Base-by-base conservation (phyloP, 208 protist species). In the Trypanosoma caninum region DNA sequence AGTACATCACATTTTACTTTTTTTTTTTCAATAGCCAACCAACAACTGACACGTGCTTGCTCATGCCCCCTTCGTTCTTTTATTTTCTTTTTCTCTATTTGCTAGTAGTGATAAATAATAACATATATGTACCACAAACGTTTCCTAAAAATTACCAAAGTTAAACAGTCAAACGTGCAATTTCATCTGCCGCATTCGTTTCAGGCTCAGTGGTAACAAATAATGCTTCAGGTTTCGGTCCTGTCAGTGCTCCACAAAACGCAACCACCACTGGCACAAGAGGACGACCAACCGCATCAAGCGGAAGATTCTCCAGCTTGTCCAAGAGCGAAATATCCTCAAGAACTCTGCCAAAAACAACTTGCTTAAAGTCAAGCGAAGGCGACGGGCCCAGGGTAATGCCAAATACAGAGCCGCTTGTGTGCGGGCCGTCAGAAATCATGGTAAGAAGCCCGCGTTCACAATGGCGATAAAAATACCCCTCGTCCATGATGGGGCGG, bases 261-360 rank as follows among this genome's bases (percentile, higher is more conserved):
- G 71, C 76, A 27, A 95, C 88, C 18, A 70, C 58, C 10, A 78
- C 76, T 4, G 74, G 61, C 20, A 71, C 65, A 25, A 89, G 48
- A 10, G 85, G 84, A 6, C 65, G 60, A 16, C 84, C 84, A 5
- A 83, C 75, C 20, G 57, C 62, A 62, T 90, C 79, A 35, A 86
- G 57, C 6, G 88, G 76, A 41, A 95, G 62, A 2, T 63, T 59
- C 65, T 92, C 84, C 20, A 95, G 31, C 67, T 84, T 87, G 10
- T 90, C 85, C 50, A 95, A 56, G 23, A 91, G 38, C 22, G 59
- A 48, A 31, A 87, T 47, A 31, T 92, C 89, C 34, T 95, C 80
- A 30, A 91, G 69, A 30, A 97, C 89, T n/a, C 83, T 67, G 16
- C 97, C 97, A 66, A 99, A 98, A 10, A 97, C 95, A 22, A 97